Percentiles rank a stretch among this genome's conserved stretches.
These are phyloP conservation scores for Apophysomyces ossiformis DNA, from an alignment of 371 early-diverging fungal genomes.

Conservation along the genomic window DNA sequence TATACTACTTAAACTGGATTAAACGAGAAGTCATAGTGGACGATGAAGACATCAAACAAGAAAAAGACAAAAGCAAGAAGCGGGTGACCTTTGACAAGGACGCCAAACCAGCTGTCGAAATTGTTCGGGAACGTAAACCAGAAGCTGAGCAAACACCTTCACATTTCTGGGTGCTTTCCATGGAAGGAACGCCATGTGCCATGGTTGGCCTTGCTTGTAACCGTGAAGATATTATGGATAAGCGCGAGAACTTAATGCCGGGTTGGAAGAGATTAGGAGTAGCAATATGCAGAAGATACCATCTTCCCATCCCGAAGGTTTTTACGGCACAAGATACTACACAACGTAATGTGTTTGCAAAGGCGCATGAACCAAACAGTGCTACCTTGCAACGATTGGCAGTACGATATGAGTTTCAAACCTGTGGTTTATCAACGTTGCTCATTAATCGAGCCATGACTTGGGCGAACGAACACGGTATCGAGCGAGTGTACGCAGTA, in stretches of 20 bases:
- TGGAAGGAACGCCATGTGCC: constrained; percentile 42
- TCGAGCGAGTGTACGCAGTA: constrained; percentile 40
- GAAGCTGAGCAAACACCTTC: constrained; percentile 35
- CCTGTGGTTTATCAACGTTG: constrained; percentile 45
- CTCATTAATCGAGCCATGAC: constrained; percentile 43
- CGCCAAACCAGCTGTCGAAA: constrained; percentile 28
- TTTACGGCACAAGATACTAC: constrained; percentile 14
- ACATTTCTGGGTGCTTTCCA: constrained; percentile 52
- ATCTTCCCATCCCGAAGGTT: constrained; percentile 21
- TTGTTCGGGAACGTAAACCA: constrained; percentile 35
- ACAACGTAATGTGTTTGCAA: constrained; percentile 21
- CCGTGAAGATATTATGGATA: constrained; percentile 29
- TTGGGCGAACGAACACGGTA: constrained; percentile 43
- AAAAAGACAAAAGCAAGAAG: constrained; percentile 24
- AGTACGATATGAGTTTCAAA: constrained; percentile 37
- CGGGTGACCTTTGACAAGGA: constrained; percentile 37
- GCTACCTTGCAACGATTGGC: constrained; percentile 45
- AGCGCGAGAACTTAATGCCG: constrained; percentile 18
- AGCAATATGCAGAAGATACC: constrained; percentile 11
- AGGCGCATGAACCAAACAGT: constrained; percentile 35
- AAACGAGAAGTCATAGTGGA: constrained; percentile 21
- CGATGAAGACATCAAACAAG: constrained; percentile 19
- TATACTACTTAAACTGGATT: constrained; percentile 41
- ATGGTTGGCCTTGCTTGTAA: constrained; percentile 40
- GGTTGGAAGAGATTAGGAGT: constrained; percentile 31